phyloP scores from a whole-genome alignment of 2,329 filamentous ascomycete genomes.

The Dryadomyces quercivorus region DNA sequence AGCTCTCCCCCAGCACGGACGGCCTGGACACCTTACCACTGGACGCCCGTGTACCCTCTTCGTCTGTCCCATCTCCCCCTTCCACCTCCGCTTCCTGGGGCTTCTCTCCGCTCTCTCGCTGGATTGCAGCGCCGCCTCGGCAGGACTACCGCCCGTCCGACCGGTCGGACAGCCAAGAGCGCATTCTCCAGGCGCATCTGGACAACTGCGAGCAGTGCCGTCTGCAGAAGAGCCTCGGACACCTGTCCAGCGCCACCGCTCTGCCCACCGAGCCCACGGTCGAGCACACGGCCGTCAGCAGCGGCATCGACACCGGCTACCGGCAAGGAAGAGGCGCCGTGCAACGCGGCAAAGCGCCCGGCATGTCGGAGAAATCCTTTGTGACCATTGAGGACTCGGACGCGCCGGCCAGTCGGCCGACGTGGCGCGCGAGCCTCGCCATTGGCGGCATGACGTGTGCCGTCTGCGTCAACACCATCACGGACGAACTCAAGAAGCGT shows the following conservation, averaged over 20 bases:
- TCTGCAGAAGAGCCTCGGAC: conserved; percentile 4
- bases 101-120: conserved; percentile 10
- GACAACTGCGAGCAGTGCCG: conserved; percentile 31
- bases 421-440: conserved; percentile 42
- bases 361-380: conserved; percentile 15
- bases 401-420: conserved; percentile 16
- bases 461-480: conserved; percentile 53
- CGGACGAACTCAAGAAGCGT: conserved; percentile 41
- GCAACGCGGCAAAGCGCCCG: neutral
- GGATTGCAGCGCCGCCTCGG: conserved; percentile 3
- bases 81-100: conserved; percentile 3
- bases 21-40: neutral
- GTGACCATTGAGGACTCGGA: conserved; percentile 24
- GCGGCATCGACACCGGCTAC: neutral
- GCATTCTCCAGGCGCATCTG: conserved; percentile 22
- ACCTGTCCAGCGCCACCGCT: neutral
- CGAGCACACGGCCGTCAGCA: neutral
- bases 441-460: conserved; percentile 66
- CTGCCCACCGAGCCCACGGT: neutral
- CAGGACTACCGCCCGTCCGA: neutral
- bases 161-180: neutral
- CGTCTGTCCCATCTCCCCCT: neutral
- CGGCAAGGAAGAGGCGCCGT: neutral
- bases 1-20: neutral
- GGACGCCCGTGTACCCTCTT: neutral